phyloP scores from a whole-genome alignment of 1,284 basidiomycete genomes.

The Heliocybe sulcata region DNA sequence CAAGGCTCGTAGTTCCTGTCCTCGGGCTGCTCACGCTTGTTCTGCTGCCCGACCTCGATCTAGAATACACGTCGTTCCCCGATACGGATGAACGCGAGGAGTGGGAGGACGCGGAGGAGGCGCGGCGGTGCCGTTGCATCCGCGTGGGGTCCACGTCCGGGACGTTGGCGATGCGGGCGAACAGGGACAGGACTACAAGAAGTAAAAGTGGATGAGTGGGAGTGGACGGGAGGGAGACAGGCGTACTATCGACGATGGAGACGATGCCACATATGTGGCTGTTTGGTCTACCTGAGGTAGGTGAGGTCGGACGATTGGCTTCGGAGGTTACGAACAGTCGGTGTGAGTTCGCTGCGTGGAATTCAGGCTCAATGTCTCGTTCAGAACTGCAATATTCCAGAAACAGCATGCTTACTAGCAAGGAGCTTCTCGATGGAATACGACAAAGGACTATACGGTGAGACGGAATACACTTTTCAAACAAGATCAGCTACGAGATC shows the following conservation, averaged over 20 bases:
- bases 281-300: conserved; percentile 27
- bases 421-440: conserved; percentile 72
- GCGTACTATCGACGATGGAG: conserved; percentile 71
- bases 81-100: conserved; percentile 21
- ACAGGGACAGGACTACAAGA: conserved; percentile 57
- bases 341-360: conserved; percentile 58
- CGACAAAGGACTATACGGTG: conserved; percentile 49
- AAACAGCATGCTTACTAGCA: conserved; percentile 49
- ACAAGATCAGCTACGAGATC: not conserved
- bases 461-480: conserved; percentile 62
- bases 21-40: conserved; percentile 28
- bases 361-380: not conserved
- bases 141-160: conserved; percentile 63
- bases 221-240: conserved; percentile 2
- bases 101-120: conserved; percentile 50
- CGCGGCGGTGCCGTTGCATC: conserved; percentile 67
- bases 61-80: not conserved
- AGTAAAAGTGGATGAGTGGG: not conserved
- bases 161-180: conserved; percentile 64
- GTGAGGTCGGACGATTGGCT: conserved; percentile 26
- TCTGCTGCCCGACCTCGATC: conserved; percentile 47
- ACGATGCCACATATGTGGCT: conserved; percentile 54
- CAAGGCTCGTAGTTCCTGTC: conserved; percentile 10
- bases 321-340: conserved; percentile 70
- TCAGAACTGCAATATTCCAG: not conserved